These are phyloP conservation scores for Boletus rubroflammeus DNA, from an alignment of 768 basidiomycete genomes.

Conservation along the genomic window DNA sequence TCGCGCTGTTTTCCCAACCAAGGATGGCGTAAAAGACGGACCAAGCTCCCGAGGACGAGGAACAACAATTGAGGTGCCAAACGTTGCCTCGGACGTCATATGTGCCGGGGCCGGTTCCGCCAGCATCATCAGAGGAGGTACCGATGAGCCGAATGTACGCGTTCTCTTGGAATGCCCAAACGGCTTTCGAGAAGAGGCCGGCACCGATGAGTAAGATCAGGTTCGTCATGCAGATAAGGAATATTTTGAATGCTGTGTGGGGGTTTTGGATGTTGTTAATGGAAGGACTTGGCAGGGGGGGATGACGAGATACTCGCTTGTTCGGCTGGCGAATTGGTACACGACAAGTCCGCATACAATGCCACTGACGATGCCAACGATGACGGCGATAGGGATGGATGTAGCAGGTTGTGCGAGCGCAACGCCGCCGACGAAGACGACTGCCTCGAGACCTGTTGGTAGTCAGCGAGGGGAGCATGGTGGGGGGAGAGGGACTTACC, in stretches of 20 bases:
- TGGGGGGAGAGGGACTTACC: slow-evolving; percentile 40
- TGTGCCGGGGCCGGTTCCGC: slow-evolving; percentile 78
- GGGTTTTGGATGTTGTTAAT: not conserved
- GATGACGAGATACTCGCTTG: slow-evolving; percentile 43
- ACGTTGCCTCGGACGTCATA: slow-evolving; percentile 80
- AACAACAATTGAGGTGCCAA: slow-evolving; percentile 86
- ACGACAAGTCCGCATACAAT: slow-evolving; percentile 70
- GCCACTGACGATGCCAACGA: slow-evolving; percentile 80
- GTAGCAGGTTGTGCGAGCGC: slow-evolving; percentile 78
- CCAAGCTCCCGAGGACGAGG: slow-evolving; percentile 66
- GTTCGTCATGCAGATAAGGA: slow-evolving; percentile 91
- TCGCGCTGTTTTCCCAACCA: slow-evolving; percentile 86
- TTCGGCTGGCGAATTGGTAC: slow-evolving; percentile 74
- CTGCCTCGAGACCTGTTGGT: slow-evolving; percentile 71
- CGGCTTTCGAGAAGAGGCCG: slow-evolving; percentile 81
- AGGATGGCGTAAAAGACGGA: slow-evolving; percentile 80
- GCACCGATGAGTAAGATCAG: slow-evolving; percentile 91
- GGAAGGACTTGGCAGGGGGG: not conserved
- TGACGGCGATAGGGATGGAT: slow-evolving; percentile 87
- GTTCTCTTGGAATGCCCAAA: slow-evolving; percentile 70
- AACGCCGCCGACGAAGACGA: slow-evolving; percentile 92
- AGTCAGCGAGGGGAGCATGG: not conserved
- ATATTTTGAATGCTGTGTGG: slow-evolving; percentile 67
- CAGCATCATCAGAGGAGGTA: slow-evolving; percentile 61
- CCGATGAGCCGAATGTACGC: slow-evolving; percentile 69